These are phyloP conservation scores for Hyaloscypha bicolor DNA, from an alignment of 495 filamentous ascomycete species.

Conservation along the genomic window DNA sequence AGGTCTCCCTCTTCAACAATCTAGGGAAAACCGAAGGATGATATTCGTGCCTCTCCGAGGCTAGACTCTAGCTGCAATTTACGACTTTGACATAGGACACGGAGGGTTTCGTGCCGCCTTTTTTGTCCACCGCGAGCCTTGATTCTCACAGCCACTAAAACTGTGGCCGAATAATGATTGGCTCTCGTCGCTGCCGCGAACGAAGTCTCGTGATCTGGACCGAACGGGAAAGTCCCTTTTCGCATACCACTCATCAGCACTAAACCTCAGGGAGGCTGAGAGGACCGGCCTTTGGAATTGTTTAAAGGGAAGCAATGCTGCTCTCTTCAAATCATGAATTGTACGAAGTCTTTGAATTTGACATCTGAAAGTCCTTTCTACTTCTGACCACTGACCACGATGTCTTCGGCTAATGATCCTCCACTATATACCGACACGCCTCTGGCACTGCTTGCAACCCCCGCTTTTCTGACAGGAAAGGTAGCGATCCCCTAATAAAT, in stretches of 20 bases:
- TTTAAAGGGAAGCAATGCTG: neutral
- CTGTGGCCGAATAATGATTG: neutral
- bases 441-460: slow-evolving; percentile 12
- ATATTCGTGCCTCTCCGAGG: too few relatives aligned
- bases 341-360: neutral
- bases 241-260: neutral
- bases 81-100: too few relatives aligned
- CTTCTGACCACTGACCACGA: neutral
- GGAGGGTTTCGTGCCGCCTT: too few relatives aligned
- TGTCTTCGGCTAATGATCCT: neutral
- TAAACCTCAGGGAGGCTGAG: neutral
- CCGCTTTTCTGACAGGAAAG: slow-evolving; percentile 4
- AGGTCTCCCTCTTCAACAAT: too few relatives aligned
- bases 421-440: slow-evolving; percentile 10
- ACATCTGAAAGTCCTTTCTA: too few relatives aligned
- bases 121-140: neutral
- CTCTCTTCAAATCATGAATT: neutral
- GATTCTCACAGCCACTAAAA: neutral
- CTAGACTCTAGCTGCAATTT: too few relatives aligned
- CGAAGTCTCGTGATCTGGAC: neutral
- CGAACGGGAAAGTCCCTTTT: too few relatives aligned
- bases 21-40: too few relatives aligned
- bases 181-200: neutral
- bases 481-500: neutral
- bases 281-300: neutral